phyloP scores from a whole-genome alignment of 495 filamentous ascomycete species.

The Aspergillus heteromorphus region DNA sequence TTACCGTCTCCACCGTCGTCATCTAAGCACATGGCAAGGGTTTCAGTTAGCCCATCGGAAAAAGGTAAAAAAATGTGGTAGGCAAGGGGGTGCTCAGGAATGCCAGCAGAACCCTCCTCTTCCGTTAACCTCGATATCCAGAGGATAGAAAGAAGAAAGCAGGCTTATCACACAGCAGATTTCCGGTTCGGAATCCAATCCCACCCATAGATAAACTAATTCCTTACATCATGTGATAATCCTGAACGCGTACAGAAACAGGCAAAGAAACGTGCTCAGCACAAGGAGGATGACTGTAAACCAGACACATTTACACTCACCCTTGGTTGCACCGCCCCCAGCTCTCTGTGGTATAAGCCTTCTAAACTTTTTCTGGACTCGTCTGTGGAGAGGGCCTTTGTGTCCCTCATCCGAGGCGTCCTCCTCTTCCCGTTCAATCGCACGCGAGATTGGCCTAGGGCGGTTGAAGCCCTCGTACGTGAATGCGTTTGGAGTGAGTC shows the following conservation, averaged over 20 bases:
- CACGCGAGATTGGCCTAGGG: not conserved
- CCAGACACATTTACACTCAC: constrained; percentile 32
- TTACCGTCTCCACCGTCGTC: not conserved
- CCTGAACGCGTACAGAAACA: constrained; percentile 29
- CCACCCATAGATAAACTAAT: not conserved
- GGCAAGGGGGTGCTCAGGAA: constrained; percentile 13
- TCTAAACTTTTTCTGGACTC: not conserved
- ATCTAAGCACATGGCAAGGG: not conserved
- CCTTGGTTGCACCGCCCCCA: not conserved
- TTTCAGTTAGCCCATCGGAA: constrained; percentile 1
- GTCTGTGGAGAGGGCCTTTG: not conserved
- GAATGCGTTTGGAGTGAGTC: not conserved
- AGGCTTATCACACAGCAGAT: not conserved
- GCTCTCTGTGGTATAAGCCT: not conserved
- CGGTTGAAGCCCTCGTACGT: not conserved
- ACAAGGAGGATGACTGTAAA: constrained; percentile 23
- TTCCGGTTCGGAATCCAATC: not conserved
- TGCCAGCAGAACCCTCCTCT: constrained; percentile 1
- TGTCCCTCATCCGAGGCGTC: too few relatives aligned
- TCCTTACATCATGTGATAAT: constrained; percentile 14
- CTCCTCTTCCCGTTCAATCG: not conserved
- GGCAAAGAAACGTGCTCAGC: constrained; percentile 27
- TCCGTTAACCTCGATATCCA: not conserved
- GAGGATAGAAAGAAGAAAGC: not conserved
- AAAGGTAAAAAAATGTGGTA: constrained; percentile 9